Evolutionary conservation across 139 green algal species (phyloP).

Genomic region (Nannochloris sp.): DNA sequence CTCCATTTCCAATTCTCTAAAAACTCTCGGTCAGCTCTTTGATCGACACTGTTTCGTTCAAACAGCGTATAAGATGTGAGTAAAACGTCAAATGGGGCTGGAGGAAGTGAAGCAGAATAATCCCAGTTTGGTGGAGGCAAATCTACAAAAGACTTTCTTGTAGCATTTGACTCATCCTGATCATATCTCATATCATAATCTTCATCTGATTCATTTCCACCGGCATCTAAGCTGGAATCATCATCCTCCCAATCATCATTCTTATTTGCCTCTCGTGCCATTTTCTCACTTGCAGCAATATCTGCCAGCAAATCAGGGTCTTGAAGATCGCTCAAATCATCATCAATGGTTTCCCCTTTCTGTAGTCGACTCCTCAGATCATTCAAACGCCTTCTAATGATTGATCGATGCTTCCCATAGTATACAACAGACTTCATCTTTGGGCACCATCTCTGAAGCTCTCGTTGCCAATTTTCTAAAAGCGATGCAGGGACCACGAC

Average conservation of each 20-base stretch:
- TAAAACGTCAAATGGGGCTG: conserved; percentile 73
- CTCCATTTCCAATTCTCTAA: conserved; percentile 52
- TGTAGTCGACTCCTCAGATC: conserved; percentile 10
- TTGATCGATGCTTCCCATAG: conserved; percentile 59
- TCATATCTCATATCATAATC: conserved; percentile 3
- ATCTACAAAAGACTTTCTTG: neutral
- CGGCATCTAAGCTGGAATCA: neutral
- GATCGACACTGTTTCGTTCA: conserved; percentile 58
- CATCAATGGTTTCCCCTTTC: conserved; percentile 7
- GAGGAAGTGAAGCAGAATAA: conserved; percentile 3
- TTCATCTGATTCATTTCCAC: conserved; percentile 9
- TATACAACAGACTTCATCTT: conserved; percentile 51
- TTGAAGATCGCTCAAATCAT: conserved; percentile 23
- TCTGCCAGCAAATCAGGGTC: conserved; percentile 23
- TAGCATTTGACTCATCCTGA: neutral
- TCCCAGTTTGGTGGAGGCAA: conserved; percentile 19
- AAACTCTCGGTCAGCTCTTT: conserved; percentile 25
- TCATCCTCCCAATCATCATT: conserved; percentile 22
- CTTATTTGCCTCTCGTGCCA: conserved; percentile 15
- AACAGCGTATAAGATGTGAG: conserved; percentile 86
- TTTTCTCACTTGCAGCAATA: conserved; percentile 10
- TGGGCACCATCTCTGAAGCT: conserved; percentile 67
- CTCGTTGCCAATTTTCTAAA: conserved; percentile 86
- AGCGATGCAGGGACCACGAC: conserved; percentile 64
- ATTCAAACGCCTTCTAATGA: conserved; percentile 38